Evolutionary conservation across 208 protist genomes (phyloP).

Genomic region (Crithidia sp.): DNA sequence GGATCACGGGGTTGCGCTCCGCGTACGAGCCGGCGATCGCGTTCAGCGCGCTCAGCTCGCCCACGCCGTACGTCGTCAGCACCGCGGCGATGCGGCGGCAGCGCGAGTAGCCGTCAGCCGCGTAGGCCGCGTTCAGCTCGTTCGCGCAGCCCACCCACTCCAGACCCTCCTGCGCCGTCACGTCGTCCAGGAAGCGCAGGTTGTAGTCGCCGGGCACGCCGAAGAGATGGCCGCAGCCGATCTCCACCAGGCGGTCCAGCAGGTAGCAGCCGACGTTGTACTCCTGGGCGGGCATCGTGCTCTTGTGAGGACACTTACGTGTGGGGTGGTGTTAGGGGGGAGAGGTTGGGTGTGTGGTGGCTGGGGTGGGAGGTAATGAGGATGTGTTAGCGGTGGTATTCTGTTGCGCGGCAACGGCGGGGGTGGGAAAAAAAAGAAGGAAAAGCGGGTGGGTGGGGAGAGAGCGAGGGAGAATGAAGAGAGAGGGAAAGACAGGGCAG

Average conservation of each 20-base stretch:
- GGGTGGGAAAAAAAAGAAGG: too few relatives aligned
- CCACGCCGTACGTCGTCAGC: slow-evolving; percentile 59
- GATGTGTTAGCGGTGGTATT: too few relatives aligned
- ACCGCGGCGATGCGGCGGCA: slow-evolving; percentile 50
- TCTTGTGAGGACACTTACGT: not conserved
- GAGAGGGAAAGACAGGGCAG: too few relatives aligned
- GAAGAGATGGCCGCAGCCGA: slow-evolving; percentile 45
- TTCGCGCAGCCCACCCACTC: slow-evolving; percentile 56
- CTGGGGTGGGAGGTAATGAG: not conserved
- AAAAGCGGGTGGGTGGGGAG: too few relatives aligned
- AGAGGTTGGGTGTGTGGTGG: not conserved
- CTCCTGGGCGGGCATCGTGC: slow-evolving; percentile 31
- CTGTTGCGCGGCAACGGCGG: too few relatives aligned
- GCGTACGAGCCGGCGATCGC: slow-evolving; percentile 40
- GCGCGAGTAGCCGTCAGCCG: slow-evolving; percentile 52
- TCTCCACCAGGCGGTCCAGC: slow-evolving; percentile 44
- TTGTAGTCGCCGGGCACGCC: slow-evolving; percentile 61
- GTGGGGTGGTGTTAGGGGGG: not conserved
- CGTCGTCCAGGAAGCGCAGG: slow-evolving; percentile 57
- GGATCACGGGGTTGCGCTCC: slow-evolving; percentile 43
- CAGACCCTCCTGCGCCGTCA: slow-evolving; percentile 33
- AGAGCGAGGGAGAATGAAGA: too few relatives aligned
- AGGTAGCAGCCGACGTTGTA: slow-evolving; percentile 60
- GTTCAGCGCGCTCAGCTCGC: slow-evolving; percentile 59
- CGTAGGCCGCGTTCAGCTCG: slow-evolving; percentile 62